Base-by-base conservation (phyloP, 768 basidiomycete species). In the Phanerodontia chrysosporium region DNA sequence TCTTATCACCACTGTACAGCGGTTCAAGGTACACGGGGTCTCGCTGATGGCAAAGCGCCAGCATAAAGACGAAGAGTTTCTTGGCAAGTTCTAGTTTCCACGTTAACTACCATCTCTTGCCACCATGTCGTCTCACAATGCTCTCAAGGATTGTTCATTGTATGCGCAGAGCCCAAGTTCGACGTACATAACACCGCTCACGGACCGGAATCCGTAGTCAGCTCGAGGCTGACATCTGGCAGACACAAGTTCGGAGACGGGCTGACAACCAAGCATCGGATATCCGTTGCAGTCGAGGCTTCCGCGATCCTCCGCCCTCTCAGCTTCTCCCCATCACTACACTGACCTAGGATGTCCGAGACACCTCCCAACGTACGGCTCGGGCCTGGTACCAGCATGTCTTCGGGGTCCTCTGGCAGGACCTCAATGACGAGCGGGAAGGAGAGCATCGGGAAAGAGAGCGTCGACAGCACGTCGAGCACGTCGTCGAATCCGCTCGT, bases 401-500 rank as follows among this genome's bases (percentile, higher is more conserved):
- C 39, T 18, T 42, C 39, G 6, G 18, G 39, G 39, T 7, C 39
- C 18, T 42, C 39, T 18, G 39, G 39, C 39, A 7, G 39, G 6
- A 7, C 16, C 39, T 42, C 39, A 18, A 42, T 18, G 8, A 9
- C 39, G 4, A 42, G 8, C 39, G 39, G 39, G 4, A 42, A 42
- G 16, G 39, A 42, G 16, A 42, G 39, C 18, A n/a, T 5, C 39
- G 39, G 39, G 4, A 42, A 42, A 18, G 39, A 42, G 16, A 42
- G 39, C 18, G 18, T 42, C 39, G 16, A 18, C 8, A 42, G 72
- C 56, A 75, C 70, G 58, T 62, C 84, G 54, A 76, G 80, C 59
- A 72, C 75, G 45, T 79, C 74, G 61, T 68, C 87, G 29, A 88
- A 87, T 66, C 85, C 84, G 4, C 72, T 88, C 28, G 65, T 70